Base-by-base conservation (phyloP, 2,329 filamentous ascomycete genomes). In the Alternaria conjuncta region DNA sequence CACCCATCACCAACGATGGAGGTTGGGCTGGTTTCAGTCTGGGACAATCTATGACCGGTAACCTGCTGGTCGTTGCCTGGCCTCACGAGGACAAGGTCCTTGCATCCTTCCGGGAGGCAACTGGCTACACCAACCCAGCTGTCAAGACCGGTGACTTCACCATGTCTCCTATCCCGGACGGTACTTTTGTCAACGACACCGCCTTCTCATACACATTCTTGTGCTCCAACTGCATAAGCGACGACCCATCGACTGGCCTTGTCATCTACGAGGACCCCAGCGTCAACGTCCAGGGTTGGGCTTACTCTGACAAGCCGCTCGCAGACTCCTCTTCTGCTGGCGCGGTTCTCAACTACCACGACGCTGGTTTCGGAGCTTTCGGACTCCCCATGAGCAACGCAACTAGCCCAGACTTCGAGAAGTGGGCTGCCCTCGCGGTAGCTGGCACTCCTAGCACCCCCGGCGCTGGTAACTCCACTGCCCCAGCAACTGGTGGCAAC, bases 121-220 rank as follows among this genome's bases (percentile, higher is more conserved):
- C 70, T 43, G 82, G 82, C n/a, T 88, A 88, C 71, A 79, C 82
- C 50, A 83, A 80, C 55, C 85, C 86, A 2, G 74, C 81, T 5
- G 76, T 81, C 18, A 83, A 82, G 70, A 77, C 79, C 12, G 81
- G 79, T 12, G 80, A 80, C 45, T 79, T 82, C 51, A 78, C 79
- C 11, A 69, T 84, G 55, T 73, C 72, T 6, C 81, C 84, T 3
- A 87, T 87, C 61, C 77, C 83, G 18, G 82, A 84, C 13, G 85
- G 85, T 28, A 86, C 85, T 0, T 86, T 81, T 9, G 76, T 86
- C 60, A 87, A 87, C 78, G 78, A 79, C 57, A 87, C 85, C 1
- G 84, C 86, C 54, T 84, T 84, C 66, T 84, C 84, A 7, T 86
- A 85, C 68, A 87, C 86, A 2, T 88, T 87, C 75, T 80, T 87